phyloP scores from a whole-genome alignment of 2,329 filamentous ascomycete species.

The Claviceps monticola region DNA sequence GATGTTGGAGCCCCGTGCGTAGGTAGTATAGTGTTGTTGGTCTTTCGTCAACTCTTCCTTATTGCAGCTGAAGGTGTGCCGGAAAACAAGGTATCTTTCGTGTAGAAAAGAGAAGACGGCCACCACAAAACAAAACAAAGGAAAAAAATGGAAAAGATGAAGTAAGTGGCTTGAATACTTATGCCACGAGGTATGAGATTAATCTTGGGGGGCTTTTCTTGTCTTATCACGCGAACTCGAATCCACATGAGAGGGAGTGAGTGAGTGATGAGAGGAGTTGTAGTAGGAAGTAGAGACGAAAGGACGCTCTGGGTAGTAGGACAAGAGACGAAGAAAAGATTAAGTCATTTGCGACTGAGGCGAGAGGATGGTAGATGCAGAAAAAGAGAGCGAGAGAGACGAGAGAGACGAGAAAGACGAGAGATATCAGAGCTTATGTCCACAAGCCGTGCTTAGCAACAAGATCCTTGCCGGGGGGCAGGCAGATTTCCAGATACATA shows the following conservation, averaged over 20 bases:
- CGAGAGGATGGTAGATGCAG: background rate
- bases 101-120: background rate
- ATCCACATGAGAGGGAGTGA: background rate
- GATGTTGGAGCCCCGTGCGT: background rate
- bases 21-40: background rate
- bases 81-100: background rate
- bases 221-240: background rate
- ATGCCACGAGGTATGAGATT: background rate
- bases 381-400: background rate
- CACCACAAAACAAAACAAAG: background rate
- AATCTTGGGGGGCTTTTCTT: background rate
- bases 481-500: constrained; percentile 2
- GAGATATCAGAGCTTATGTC: constrained; percentile 1
- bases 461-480: constrained; percentile 4
- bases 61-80: background rate
- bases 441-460: background rate
- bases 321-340: background rate
- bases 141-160: background rate
- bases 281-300: background rate
- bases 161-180: background rate
- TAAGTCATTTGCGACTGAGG: background rate
- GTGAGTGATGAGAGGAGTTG: background rate
- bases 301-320: background rate
- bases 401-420: background rate
- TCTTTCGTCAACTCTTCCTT: background rate